Conservation (phyloP, 2,329 filamentous ascomycete genomes). For the Coniochaeta sp. region DNA sequence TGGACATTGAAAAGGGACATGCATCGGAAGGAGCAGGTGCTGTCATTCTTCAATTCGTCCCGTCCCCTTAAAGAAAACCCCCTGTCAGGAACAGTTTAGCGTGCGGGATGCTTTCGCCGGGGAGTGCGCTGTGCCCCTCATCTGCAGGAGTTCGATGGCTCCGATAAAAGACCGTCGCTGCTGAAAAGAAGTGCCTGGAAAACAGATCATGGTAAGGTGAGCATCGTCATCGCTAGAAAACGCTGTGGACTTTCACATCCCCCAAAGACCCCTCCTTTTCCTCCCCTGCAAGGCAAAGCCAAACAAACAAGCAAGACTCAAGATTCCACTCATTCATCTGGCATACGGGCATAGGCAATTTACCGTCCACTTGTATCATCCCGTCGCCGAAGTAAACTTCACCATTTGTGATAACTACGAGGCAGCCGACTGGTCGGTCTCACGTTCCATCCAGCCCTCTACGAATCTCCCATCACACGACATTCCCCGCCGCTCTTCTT, state of each 20-base stretch:
- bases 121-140: constrained; percentile 1
- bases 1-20: constrained; percentile 2
- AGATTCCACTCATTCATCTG: too few species aligned
- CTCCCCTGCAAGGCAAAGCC: background rate
- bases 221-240: too few species aligned
- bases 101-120: background rate
- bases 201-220: background rate
- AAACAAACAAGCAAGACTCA: too few species aligned
- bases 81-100: too few species aligned
- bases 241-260: background rate
- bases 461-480: background rate
- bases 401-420: background rate
- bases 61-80: too few species aligned
- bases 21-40: constrained; percentile 4
- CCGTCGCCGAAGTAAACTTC: background rate
- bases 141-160: too few species aligned
- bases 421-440: too few species aligned
- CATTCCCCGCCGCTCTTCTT: too few species aligned
- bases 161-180: too few species aligned
- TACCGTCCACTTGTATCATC: background rate
- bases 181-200: too few species aligned
- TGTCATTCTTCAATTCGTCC: constrained; percentile 16
- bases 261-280: background rate
- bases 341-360: too few species aligned
- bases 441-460: background rate